These are phyloP conservation scores for Mollisiaceae sp. DNA, from an alignment of 2,329 filamentous ascomycete species.

Conservation along the genomic window DNA sequence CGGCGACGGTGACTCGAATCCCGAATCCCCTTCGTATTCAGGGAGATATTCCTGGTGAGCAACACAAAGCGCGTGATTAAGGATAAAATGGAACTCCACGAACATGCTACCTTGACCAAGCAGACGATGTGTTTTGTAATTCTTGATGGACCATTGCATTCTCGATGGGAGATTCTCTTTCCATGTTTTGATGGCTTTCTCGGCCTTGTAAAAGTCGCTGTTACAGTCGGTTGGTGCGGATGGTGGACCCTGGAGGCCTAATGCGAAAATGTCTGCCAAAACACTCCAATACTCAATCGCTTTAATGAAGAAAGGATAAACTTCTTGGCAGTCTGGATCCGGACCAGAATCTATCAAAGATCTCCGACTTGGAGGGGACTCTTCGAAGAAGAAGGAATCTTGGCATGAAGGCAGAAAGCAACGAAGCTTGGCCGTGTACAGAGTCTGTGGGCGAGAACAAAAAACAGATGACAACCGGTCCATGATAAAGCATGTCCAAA, in stretches of 20 bases:
- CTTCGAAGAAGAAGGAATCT: neutral
- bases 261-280: neutral
- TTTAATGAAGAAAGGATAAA: neutral
- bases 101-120: constrained; percentile 6
- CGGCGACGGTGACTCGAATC: neutral
- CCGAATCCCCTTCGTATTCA: neutral
- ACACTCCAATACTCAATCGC: neutral
- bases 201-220: neutral
- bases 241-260: neutral
- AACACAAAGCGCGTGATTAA: neutral
- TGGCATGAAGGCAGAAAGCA: neutral
- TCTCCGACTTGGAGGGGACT: neutral
- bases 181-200: neutral
- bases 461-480: neutral
- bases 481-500: constrained; percentile 2
- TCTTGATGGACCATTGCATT: constrained; percentile 4
- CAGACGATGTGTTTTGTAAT: constrained; percentile 5
- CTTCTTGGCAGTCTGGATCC: neutral
- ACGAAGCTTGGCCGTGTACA: neutral
- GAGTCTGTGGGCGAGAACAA: neutral
- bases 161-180: neutral
- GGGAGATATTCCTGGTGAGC: constrained; percentile 3
- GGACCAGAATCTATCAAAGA: neutral
- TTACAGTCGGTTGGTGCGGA: neutral
- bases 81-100: constrained; percentile 5